A percentile compares a stretch with the other conserved stretches of the same genome.
These are phyloP conservation scores for Scedosporium apiospermum DNA, from an alignment of 2,329 filamentous ascomycete genomes.

Conservation along the genomic window DNA sequence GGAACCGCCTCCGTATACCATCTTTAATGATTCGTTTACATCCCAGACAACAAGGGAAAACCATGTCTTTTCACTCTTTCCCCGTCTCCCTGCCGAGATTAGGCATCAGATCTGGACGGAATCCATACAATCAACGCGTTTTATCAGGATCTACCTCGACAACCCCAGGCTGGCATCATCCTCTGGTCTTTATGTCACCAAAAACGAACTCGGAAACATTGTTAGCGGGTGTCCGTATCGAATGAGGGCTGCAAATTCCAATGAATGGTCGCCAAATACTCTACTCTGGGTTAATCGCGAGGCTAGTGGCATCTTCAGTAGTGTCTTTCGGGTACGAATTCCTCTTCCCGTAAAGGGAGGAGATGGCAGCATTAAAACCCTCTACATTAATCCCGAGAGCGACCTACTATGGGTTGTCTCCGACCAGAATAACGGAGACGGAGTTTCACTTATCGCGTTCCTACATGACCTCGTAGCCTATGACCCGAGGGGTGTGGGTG, in stretches of 20 bases:
- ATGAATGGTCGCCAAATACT: not conserved
- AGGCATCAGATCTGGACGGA: not conserved
- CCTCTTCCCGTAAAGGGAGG: not conserved
- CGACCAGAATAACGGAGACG: not conserved
- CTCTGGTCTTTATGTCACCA: not conserved
- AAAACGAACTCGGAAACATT: not conserved
- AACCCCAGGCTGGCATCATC: not conserved
- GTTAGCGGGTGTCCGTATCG: not conserved
- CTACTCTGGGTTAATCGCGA: not conserved
- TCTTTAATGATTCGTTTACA: not conserved
- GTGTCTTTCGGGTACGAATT: not conserved
- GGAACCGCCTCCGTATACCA: not conserved
- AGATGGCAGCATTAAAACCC: not conserved
- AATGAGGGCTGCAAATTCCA: not conserved
- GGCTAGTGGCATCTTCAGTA: not conserved
- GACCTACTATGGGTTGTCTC: not conserved
- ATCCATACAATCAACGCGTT: not conserved
- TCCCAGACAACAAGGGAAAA: not conserved
- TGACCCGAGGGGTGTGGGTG: not conserved
- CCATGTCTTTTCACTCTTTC: not conserved
- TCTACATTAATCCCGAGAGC: not conserved
- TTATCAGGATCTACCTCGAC: not conserved
- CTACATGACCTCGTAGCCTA: not conserved
- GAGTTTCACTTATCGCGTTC: not conserved
- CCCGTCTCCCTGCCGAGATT: not conserved